Evolutionary conservation across 2,329 filamentous ascomycete genomes (phyloP).

Genomic region (Passalora sequoiae): DNA sequence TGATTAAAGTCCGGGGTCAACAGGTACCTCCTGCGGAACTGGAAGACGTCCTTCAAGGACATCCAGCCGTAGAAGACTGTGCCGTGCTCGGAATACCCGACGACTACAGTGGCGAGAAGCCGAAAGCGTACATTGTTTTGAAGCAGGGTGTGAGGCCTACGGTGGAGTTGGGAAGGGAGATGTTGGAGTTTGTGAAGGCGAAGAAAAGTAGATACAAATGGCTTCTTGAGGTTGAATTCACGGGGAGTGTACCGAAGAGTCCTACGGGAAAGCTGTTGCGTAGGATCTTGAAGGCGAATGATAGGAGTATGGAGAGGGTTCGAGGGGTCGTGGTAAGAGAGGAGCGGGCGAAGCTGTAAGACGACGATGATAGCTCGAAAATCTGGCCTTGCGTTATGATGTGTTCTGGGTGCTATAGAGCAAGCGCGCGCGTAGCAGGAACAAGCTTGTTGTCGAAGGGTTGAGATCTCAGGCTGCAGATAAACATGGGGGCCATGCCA

Average conservation of each 20-base stretch:
- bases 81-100: slow-evolving; percentile 53
- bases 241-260: slow-evolving; percentile 64
- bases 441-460: too few species aligned
- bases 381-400: too few species aligned
- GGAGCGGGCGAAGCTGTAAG: slow-evolving; percentile 21
- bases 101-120: slow-evolving; percentile 52
- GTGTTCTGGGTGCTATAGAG: too few species aligned
- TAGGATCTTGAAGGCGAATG: slow-evolving; percentile 49
- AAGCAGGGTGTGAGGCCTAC: slow-evolving; percentile 27
- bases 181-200: slow-evolving; percentile 57
- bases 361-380: too few species aligned
- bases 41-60: slow-evolving; percentile 57
- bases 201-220: slow-evolving; percentile 66
- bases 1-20: slow-evolving; percentile 64
- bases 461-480: too few species aligned
- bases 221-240: slow-evolving; percentile 60
- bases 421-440: too few species aligned
- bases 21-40: slow-evolving; percentile 60
- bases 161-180: slow-evolving; percentile 37
- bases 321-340: slow-evolving; percentile 21
- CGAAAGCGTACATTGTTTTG: slow-evolving; percentile 54
- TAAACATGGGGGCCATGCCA: too few species aligned
- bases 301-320: slow-evolving; percentile 36
- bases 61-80: slow-evolving; percentile 52
- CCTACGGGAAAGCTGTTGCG: slow-evolving; percentile 67